These are phyloP conservation scores for Beauveria pseudobassiana DNA, from an alignment of 2,329 filamentous ascomycete species.

Conservation along the genomic window DNA sequence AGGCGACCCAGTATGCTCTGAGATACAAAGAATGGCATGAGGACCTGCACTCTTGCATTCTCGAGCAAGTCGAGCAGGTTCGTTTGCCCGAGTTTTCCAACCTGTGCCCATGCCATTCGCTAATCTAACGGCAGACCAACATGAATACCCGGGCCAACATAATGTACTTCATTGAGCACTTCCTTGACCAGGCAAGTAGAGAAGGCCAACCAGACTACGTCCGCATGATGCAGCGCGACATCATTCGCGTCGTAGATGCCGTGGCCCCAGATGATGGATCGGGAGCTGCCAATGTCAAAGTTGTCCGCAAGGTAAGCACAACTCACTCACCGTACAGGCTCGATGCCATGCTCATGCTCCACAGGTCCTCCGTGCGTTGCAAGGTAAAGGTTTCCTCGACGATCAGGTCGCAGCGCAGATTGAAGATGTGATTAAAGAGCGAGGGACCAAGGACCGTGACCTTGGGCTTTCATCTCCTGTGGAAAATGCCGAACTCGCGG, in stretches of 20 bases:
- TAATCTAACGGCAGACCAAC: conserved; percentile 52
- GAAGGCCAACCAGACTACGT: conserved; percentile 76
- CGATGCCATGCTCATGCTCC: not conserved
- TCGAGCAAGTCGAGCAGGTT: conserved; percentile 87
- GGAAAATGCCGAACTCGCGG: conserved; percentile 32
- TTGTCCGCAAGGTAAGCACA: conserved; percentile 66
- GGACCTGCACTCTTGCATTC: conserved; percentile 92
- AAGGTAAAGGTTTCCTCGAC: conserved; percentile 65
- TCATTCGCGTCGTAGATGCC: conserved; percentile 82
- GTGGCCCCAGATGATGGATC: conserved; percentile 82
- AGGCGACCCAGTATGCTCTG: conserved; percentile 89
- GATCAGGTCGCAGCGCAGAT: conserved; percentile 69
- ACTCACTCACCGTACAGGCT: not conserved
- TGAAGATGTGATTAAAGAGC: conserved; percentile 72
- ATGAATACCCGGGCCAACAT: conserved; percentile 98
- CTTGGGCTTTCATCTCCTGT: conserved; percentile 44
- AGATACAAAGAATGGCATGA: conserved; percentile 94
- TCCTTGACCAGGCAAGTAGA: conserved; percentile 76
- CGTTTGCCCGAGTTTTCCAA: conserved; percentile 17
- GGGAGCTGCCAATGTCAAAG: conserved; percentile 88
- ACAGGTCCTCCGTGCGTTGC: conserved; percentile 63
- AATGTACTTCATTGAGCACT: conserved; percentile 97
- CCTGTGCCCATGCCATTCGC: not conserved
- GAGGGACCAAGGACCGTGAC: conserved; percentile 59
- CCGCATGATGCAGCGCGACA: conserved; percentile 91